Evolutionary conservation across 2,329 filamentous ascomycete genomes (phyloP), one percentile per base, ranked within the genome.

Genomic region (Nemania sp.): DNA sequence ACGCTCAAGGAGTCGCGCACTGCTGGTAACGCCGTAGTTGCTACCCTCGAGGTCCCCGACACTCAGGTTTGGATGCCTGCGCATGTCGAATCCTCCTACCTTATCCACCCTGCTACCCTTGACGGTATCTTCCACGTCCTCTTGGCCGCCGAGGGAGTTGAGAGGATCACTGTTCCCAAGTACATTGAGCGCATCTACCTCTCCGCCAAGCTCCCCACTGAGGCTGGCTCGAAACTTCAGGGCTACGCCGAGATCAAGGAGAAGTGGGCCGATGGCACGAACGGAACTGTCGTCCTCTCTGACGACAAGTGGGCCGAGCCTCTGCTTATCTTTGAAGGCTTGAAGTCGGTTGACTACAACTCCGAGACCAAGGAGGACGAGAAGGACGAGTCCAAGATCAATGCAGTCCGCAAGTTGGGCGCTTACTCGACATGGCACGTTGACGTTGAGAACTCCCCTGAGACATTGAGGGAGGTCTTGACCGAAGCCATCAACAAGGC

Each of bases 171-270:
- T 7, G 59, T 68, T 12, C 64, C 69, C n/a, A 71, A 71, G 54
- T 71, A 71, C 46, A 70, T 71, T 20, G 69, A 71, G 47, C 58
- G 68, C 29, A 70, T 71, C 42, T 67, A 69, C n/a, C 56, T 71
- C 47, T 71, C 69, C 29, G 52, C 67, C 32, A 70, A 71, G 53
- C 50, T 71, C 11, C 67, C 68, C 7, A 69, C 69, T 12, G 54
- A 62, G 17, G 62, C 62, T 17, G 69, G 68, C 40, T 57, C 60
- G 11, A 67, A 64, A 32, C 66, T 70, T 13, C 57, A 62, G 25
- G 69, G 69, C n/a, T 71, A 66, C 48, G 69, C 67, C 2, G 64
- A 71, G 59, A 71, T 71, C 51, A 69, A 69, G 54, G 69, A 71
- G 60, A 66, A 64, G 35, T 68, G 69, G 62, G 68, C 68, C 45